A percentile compares a stretch with the other conserved stretches of the same genome.
phyloP scores from a whole-genome alignment of 768 basidiomycete genomes.

The Mycena rosella region DNA sequence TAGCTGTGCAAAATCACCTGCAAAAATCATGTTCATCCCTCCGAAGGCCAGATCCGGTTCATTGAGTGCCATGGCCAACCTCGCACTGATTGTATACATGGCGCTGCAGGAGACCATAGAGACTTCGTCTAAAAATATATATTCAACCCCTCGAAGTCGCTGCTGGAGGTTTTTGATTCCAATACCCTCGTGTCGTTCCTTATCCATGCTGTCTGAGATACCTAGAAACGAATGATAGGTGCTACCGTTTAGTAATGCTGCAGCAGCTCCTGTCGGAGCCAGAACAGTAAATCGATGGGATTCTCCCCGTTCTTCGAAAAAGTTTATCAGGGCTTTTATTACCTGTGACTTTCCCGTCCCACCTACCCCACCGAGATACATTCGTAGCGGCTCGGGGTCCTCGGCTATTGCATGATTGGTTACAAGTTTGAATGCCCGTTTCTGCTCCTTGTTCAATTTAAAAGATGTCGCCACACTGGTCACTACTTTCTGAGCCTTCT shows the following conservation, averaged over 20 bases:
- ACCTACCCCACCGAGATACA: neutral
- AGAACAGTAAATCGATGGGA: neutral
- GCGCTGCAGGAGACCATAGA: neutral
- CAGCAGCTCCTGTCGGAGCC: neutral
- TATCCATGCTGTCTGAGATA: neutral
- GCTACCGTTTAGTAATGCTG: neutral
- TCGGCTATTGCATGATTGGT: neutral
- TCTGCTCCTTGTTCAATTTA: slow-evolving; percentile 12
- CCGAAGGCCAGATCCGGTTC: neutral
- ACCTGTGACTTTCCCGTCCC: neutral
- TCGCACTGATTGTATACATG: neutral
- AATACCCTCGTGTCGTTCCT: slow-evolving; percentile 42
- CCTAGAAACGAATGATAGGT: neutral
- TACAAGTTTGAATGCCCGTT: neutral
- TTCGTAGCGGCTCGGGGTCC: neutral
- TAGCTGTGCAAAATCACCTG: neutral
- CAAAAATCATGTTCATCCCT: neutral
- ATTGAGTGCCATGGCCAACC: neutral
- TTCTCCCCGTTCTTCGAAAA: neutral
- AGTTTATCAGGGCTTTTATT: neutral
- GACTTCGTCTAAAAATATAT: too few species aligned
- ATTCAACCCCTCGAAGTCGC: too few species aligned
- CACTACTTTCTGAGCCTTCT: slow-evolving; percentile 2
- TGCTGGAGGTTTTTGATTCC: too few species aligned
- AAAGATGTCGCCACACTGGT: neutral